Conservation (phyloP, 345 rosid species). For the Microthlaspi erraticum region DNA sequence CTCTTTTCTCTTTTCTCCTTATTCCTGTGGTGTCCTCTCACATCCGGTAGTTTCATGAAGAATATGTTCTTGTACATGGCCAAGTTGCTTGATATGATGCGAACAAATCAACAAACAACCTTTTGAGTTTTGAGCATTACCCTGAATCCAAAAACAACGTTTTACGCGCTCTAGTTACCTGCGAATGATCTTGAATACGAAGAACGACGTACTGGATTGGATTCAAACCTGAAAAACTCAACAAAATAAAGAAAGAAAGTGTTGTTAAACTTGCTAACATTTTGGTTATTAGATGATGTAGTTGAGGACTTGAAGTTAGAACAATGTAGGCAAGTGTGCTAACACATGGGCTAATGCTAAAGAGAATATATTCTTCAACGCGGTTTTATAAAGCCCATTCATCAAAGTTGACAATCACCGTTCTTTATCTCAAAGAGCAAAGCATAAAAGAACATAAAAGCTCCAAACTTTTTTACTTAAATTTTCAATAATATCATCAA, state of each 20-base stretch:
- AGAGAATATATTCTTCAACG: conserved; percentile 46
- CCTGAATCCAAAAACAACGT: conserved; percentile 8
- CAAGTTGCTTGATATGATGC: conserved; percentile 33
- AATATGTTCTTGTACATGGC: conserved; percentile 34
- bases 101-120: conserved; percentile 4
- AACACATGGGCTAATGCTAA: conserved; percentile 36
- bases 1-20: conserved; percentile 9
- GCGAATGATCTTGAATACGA: neutral
- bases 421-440: conserved; percentile 40
- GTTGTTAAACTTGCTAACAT: conserved; percentile 2
- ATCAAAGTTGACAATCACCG: conserved; percentile 38
- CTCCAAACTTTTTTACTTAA: neutral
- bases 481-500: neutral
- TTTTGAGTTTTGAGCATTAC: conserved; percentile 10
- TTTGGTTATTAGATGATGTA: conserved; percentile 18
- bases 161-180: neutral
- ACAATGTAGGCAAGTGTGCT: conserved; percentile 21
- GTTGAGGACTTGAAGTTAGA: conserved; percentile 37
- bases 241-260: conserved; percentile 9
- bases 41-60: conserved; percentile 38
- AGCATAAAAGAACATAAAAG: conserved; percentile 31
- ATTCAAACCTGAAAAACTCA: neutral
- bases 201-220: neutral
- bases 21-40: conserved; percentile 47
- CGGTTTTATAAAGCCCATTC: conserved; percentile 36